Evolutionary conservation across 2,329 filamentous ascomycete genomes (phyloP).

Genomic region (Paramyrothecium roridum): DNA sequence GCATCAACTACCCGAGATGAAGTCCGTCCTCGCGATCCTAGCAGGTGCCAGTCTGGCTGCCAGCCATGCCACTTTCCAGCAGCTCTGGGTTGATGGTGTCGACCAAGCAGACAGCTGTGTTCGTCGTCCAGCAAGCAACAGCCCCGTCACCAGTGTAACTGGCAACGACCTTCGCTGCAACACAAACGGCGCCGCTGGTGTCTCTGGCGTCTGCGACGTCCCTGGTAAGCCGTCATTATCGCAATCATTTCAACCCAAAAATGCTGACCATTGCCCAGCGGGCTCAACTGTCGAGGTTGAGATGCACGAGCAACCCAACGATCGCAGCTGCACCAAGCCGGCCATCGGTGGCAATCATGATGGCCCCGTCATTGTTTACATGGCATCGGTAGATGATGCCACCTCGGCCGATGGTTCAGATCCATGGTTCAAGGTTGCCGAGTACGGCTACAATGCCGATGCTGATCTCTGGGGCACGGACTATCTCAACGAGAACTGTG

Average conservation of each 20-base stretch:
- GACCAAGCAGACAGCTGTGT: slow-evolving; percentile 1
- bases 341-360: slow-evolving; percentile 1
- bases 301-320: slow-evolving; percentile 2
- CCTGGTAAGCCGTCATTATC: neutral
- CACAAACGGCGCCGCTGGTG: neutral
- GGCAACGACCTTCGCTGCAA: slow-evolving; percentile 1
- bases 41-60: neutral
- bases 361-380: slow-evolving; percentile 1
- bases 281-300: slow-evolving; percentile 1
- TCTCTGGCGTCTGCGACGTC: neutral
- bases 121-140: slow-evolving; percentile 1
- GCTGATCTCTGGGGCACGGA: neutral
- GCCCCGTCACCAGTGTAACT: neutral
- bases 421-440: slow-evolving; percentile 2
- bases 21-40: neutral
- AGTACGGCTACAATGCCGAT: neutral
- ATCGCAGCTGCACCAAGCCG: neutral
- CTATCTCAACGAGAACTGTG: slow-evolving; percentile 2
- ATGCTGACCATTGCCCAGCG: neutral
- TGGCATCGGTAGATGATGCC: neutral
- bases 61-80: slow-evolving; percentile 3
- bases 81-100: slow-evolving; percentile 1
- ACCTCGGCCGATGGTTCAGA: slow-evolving; percentile 1
- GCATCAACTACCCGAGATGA: neutral
- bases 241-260: too few relatives aligned